Percentiles rank a stretch among this genome's conserved stretches.
These are phyloP conservation scores for Boehmeria nivea DNA, from an alignment of 306 rosid genomes.

Conservation along the genomic window DNA sequence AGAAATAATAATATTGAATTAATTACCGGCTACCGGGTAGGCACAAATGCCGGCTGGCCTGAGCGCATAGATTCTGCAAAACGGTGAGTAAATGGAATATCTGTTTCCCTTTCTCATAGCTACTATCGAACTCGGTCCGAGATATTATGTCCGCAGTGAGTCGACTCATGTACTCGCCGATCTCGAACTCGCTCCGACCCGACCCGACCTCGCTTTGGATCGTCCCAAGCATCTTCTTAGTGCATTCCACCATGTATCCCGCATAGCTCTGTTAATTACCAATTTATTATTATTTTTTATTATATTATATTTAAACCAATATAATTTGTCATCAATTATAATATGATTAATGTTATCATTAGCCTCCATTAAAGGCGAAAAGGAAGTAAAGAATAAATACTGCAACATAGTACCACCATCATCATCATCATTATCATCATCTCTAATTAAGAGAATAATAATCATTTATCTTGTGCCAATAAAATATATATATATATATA, in stretches of 20 bases:
- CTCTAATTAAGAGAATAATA: no score
- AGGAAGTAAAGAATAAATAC: no score
- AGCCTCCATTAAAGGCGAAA: no score
- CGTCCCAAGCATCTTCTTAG: conserved; percentile 62
- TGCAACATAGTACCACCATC: no score
- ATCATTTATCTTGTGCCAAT: no score
- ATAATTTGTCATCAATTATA: not conserved
- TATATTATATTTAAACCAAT: conserved; percentile 11
- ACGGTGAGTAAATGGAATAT: conserved; percentile 62
- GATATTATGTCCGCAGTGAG: conserved; percentile 90
- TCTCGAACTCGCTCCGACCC: conserved; percentile 64
- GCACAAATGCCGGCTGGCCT: conserved; percentile 78
- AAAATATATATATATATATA: no score
- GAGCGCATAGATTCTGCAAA: conserved; percentile 67
- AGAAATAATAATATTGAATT: not conserved
- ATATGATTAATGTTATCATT: not conserved
- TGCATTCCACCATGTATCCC: conserved; percentile 91
- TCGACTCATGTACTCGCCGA: conserved; percentile 52
- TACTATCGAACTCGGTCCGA: conserved; percentile 68
- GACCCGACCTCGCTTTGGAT: conserved; percentile 35
- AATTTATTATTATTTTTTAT: no score
- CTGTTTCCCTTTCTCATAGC: conserved; percentile 69
- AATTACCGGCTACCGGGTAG: conserved; percentile 98
- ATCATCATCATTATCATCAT: no score
- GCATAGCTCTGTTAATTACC: conserved; percentile 96